Conservation (phyloP, 1,284 basidiomycete genomes). For the Spongiforma sp. region DNA sequence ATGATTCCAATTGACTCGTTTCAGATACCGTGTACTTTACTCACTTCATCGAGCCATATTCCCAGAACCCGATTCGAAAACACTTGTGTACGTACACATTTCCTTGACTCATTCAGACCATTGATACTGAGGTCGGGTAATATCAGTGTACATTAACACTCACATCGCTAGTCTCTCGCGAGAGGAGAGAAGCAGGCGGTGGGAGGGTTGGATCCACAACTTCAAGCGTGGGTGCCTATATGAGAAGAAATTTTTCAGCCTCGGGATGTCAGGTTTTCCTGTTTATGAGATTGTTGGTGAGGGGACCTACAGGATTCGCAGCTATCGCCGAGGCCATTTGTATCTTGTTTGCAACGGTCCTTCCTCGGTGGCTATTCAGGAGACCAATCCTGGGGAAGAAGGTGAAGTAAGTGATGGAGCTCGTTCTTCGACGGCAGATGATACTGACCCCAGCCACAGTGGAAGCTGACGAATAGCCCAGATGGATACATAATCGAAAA, state of each 20-base stretch:
- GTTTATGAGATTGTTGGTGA: constrained; percentile 5
- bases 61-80: background rate
- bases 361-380: background rate
- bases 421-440: background rate
- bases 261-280: constrained; percentile 1
- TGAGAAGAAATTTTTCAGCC: constrained; percentile 7
- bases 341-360: background rate
- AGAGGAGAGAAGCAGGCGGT: background rate
- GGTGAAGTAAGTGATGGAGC: constrained; percentile 4
- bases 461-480: constrained; percentile 3
- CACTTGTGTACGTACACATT: constrained; percentile 4
- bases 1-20: no score
- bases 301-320: constrained; percentile 14
- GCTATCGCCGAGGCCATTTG: constrained; percentile 2
- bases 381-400: no score
- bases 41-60: background rate
- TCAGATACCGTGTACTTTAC: constrained; percentile 13
- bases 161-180: background rate
- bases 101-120: background rate
- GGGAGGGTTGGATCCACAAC: background rate
- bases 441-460: constrained; percentile 3
- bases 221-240: constrained; percentile 8
- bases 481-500: constrained; percentile 8
- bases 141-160: constrained; percentile 13
- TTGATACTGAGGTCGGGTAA: background rate